Evolutionary conservation across 1,284 basidiomycete genomes (phyloP), one percentile per base, ranked within the genome.

Genomic region (Porphyrellus sp.): DNA sequence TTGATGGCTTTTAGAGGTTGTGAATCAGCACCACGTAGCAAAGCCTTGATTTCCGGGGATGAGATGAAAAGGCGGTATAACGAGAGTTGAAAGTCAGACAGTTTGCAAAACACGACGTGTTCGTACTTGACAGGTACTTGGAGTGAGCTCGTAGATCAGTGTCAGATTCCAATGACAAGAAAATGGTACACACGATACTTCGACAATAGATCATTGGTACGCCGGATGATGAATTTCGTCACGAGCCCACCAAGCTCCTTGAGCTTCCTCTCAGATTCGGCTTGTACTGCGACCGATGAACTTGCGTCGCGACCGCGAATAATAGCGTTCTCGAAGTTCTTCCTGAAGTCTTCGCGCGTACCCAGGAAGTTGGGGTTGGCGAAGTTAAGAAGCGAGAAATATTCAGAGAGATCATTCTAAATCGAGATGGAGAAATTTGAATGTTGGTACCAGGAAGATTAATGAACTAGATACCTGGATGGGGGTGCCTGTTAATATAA

Each of bases 101-200:
- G 82, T 43, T 84, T 80, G 71, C 96, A 98, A 73, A 99, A 99
- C 1, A 99, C 97, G 59, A 99, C 97, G 58, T 98, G 94, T 72
- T 99, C 96, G 75, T 99, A 98, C 70, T 99, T 99, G 74, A 99
- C 93, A 4, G 96, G 96, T 39, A 99, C 94, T 97, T 49, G 9
- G 23, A 45, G 25, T 21, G 50, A 28, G 27, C 63, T 41, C 47
- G 51, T 44, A n/a, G 33, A 39, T 53, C 47, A 59, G 49, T 34
- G 37, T 45, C 16, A 51, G 9, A 42, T 51, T 23, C 3, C 2
- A 21, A 21, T 20, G 23, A 23, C 42, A 27, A 47, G 44, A 39
- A 50, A 38, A 18, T n/a, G 46, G 30, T 33, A 83, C 92, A 59
- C 56, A 95, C 94, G 71, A 66, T 99, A 99, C 74, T 99, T 99